A percentile compares a stretch with the other conserved stretches of the same genome.
Conservation (phyloP, 2,329 filamentous ascomycete species). For the Fusarium keratoplasticum region DNA sequence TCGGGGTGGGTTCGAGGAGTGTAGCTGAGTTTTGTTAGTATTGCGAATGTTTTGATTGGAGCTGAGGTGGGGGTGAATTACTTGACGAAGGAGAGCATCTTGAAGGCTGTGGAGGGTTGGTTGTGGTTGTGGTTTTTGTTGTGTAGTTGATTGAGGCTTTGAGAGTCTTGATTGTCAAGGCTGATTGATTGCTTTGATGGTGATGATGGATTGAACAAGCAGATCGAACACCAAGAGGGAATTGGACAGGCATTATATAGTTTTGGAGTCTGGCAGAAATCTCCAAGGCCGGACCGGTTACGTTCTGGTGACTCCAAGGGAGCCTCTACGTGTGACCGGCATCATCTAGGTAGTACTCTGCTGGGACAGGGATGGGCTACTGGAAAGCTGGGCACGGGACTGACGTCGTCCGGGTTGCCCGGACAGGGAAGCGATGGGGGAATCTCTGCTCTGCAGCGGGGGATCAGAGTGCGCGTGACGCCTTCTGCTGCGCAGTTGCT, state of each 20-base stretch:
- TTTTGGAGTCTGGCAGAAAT: neutral
- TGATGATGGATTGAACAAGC: constrained; percentile 3
- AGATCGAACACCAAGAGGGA: constrained; percentile 3
- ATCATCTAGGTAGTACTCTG: constrained; percentile 10
- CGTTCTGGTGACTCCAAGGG: constrained; percentile 20
- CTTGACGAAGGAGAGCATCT: constrained; percentile 41
- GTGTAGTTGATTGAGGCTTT: neutral
- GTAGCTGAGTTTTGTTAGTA: constrained; percentile 21
- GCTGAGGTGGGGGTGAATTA: neutral
- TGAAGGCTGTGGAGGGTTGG: neutral
- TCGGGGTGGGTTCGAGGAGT: constrained; percentile 39
- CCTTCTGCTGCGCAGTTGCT: neutral
- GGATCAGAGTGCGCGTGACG: constrained; percentile 27
- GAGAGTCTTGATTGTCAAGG: neutral
- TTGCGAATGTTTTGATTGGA: neutral
- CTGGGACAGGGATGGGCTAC: constrained; percentile 17
- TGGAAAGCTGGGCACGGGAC: constrained; percentile 10
- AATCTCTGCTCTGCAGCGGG: constrained; percentile 10
- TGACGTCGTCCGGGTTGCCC: constrained; percentile 30
- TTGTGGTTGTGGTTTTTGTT: neutral
- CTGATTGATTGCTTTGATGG: constrained; percentile 6
- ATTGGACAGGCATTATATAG: constrained; percentile 24
- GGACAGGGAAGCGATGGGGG: constrained; percentile 14
- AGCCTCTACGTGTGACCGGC: constrained; percentile 27
- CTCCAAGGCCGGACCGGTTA: constrained; percentile 26